These are phyloP conservation scores for Naganishia liquefaciens DNA, from an alignment of 1,284 basidiomycete genomes.

Conservation along the genomic window DNA sequence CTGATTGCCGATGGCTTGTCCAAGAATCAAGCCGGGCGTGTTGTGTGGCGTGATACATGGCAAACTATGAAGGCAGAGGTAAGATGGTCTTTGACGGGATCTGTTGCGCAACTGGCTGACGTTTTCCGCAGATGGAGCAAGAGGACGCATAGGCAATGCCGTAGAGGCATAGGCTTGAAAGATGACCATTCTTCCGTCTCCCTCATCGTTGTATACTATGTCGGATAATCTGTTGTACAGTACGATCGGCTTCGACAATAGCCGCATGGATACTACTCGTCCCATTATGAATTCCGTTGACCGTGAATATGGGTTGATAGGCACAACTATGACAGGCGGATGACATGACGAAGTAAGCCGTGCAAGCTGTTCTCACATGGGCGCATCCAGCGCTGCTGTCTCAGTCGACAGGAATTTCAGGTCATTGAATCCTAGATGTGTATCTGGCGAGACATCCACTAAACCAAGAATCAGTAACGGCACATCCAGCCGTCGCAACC, in stretches of 20 bases:
- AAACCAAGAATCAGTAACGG: background rate
- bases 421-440: slow-evolving; percentile 22
- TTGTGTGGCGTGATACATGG: slow-evolving; percentile 18
- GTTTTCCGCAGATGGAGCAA: slow-evolving; percentile 11
- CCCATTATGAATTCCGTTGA: background rate
- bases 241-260: background rate
- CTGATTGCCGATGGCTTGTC: slow-evolving; percentile 24
- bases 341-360: background rate
- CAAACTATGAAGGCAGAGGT: slow-evolving; percentile 7
- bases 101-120: background rate
- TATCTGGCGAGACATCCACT: background rate
- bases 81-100: background rate
- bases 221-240: background rate
- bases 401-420: slow-evolving; percentile 3
- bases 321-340: background rate
- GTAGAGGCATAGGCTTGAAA: background rate
- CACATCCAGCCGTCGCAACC: background rate
- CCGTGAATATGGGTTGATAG: background rate
- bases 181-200: background rate
- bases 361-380: background rate
- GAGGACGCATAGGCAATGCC: slow-evolving; percentile 1
- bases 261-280: too few relatives aligned
- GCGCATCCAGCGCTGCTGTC: slow-evolving; percentile 16
- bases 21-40: slow-evolving; percentile 19
- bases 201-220: background rate